Evolutionary conservation across 1,284 basidiomycete genomes (phyloP).

Genomic region (Rhodotorula sp.): DNA sequence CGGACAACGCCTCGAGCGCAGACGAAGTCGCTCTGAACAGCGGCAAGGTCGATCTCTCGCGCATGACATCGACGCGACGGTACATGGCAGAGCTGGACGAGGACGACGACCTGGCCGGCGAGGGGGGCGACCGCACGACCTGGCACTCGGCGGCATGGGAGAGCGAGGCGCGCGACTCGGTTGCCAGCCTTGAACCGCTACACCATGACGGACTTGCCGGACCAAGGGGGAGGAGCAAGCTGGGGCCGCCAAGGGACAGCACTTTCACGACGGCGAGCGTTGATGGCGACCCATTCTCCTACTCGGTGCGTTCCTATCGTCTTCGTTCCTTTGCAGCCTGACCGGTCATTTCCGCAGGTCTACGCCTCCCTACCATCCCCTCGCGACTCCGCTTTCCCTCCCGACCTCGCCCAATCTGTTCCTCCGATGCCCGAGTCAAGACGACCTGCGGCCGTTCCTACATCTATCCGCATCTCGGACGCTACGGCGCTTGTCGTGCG

Average conservation of each 20-base stretch:
- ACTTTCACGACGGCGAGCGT: constrained; percentile 14
- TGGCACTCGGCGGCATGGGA: constrained; percentile 24
- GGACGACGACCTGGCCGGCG: constrained; percentile 22
- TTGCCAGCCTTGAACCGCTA: constrained; percentile 7
- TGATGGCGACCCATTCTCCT: constrained; percentile 24
- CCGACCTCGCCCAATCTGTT: neutral
- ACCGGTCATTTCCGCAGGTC: neutral
- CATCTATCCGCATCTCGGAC: neutral
- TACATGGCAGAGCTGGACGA: constrained; percentile 31
- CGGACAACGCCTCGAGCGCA: neutral
- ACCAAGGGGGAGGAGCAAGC: neutral
- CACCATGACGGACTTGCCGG: neutral
- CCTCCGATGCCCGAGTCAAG: neutral
- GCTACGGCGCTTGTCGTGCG: constrained; percentile 11
- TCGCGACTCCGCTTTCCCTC: neutral
- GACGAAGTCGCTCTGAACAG: neutral
- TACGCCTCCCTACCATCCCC: constrained; percentile 21
- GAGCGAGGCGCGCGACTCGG: constrained; percentile 18
- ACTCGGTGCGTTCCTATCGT: constrained; percentile 18
- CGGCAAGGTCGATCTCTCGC: neutral
- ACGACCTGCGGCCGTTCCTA: neutral
- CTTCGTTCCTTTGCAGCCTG: too few relatives aligned
- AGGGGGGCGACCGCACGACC: constrained; percentile 14
- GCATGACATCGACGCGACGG: constrained; percentile 27
- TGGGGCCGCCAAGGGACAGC: constrained; percentile 9